Evolutionary conservation across 106 monocot species (phyloP).

Genomic region (Xerophyta viscosa): DNA sequence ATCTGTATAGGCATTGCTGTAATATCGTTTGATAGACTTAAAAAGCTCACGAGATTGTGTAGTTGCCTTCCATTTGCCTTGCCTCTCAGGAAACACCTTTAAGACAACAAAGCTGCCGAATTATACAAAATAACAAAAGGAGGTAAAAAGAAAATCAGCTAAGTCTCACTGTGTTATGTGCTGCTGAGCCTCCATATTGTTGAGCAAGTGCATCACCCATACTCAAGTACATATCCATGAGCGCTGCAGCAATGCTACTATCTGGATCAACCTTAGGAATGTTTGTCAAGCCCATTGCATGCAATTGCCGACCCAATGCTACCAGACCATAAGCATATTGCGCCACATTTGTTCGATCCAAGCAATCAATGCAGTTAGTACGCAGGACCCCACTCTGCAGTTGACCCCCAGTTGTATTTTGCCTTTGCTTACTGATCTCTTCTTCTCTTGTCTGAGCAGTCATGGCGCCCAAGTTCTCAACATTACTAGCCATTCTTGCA

Average conservation of each 20-base stretch:
- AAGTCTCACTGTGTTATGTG: conserved; percentile 66
- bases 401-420: conserved; percentile 21
- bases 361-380: conserved; percentile 97
- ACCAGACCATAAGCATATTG: conserved; percentile 97
- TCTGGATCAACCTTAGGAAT: conserved; percentile 72
- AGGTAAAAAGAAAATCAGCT: background rate
- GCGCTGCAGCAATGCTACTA: conserved; percentile 80
- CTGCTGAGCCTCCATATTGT: conserved; percentile 98
- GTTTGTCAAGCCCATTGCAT: conserved; percentile 84
- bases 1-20: conserved; percentile 98
- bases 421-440: conserved; percentile 11
- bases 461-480: conserved; percentile 16
- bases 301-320: conserved; percentile 91
- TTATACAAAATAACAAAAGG: background rate
- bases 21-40: conserved; percentile 91
- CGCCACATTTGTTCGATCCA: conserved; percentile 98
- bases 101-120: conserved; percentile 12
- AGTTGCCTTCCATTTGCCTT: conserved; percentile 99
- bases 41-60: conserved; percentile 97
- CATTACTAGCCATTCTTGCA: conserved; percentile 39
- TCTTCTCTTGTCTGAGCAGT: conserved; percentile 20
- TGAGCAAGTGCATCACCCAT: conserved; percentile 99
- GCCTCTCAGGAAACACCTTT: conserved; percentile 96
- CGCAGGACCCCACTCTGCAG: conserved; percentile 91
- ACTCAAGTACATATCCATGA: conserved; percentile 93